These are phyloP conservation scores for Leccinum insigne DNA, from an alignment of 1,284 basidiomycete species.

Conservation along the genomic window DNA sequence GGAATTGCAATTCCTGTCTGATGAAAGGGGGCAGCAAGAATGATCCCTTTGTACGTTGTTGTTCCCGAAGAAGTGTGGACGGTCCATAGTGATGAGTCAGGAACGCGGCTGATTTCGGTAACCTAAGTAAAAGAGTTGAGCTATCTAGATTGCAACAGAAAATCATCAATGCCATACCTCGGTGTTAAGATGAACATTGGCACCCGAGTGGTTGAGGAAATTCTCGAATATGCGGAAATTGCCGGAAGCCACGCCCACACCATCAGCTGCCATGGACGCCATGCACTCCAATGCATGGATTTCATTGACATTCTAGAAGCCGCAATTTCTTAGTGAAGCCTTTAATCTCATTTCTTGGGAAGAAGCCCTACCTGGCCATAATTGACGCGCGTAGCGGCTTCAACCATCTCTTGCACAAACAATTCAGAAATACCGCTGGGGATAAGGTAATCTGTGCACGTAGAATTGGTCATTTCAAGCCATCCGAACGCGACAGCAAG, in stretches of 20 bases:
- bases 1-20: conserved; percentile 57
- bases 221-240: conserved; percentile 87
- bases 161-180: conserved; percentile 43
- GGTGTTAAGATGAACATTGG: conserved; percentile 69
- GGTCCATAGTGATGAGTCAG: conserved; percentile 46
- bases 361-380: conserved; percentile 71
- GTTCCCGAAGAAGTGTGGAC: conserved; percentile 45
- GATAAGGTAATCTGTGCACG: conserved; percentile 61
- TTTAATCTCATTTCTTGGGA: not conserved
- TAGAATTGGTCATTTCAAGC: conserved; percentile 49
- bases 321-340: not conserved
- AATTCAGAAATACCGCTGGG: conserved; percentile 54
- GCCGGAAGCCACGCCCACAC: conserved; percentile 74
- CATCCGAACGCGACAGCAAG: conserved; percentile 60
- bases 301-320: conserved; percentile 57
- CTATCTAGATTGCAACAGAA: not conserved
- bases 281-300: conserved; percentile 85
- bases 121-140: conserved; percentile 40
- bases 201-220: conserved; percentile 73
- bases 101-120: conserved; percentile 43
- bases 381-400: conserved; percentile 86
- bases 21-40: conserved; percentile 79
- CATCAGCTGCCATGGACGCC: conserved; percentile 71
- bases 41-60: conserved; percentile 61
- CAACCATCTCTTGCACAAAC: conserved; percentile 80